Percentiles rank a stretch among this genome's conserved stretches.
phyloP scores from a whole-genome alignment of 345 rosid species.

The Gossypium stocksii region DNA sequence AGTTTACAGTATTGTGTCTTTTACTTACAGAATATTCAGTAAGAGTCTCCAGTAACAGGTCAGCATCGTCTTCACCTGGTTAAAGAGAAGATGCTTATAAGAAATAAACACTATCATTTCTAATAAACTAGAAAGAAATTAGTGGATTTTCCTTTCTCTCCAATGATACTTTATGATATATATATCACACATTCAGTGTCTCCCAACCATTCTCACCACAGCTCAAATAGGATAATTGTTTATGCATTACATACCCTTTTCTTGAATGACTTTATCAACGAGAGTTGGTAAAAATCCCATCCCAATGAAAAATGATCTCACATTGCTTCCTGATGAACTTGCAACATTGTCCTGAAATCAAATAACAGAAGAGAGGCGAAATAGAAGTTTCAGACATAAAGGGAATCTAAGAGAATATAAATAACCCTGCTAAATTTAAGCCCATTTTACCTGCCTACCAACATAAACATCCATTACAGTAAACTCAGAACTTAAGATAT shows the following conservation, averaged over 20 bases:
- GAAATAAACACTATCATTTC: neutral
- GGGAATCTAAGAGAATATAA: neutral
- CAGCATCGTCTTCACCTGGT: slow-evolving; percentile 65
- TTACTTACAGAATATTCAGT: slow-evolving; percentile 45
- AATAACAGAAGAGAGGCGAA: slow-evolving; percentile 7
- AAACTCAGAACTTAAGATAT: neutral
- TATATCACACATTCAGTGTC: neutral
- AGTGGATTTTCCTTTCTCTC: neutral
- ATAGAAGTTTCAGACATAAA: neutral
- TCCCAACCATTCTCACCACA: neutral
- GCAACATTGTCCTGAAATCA: slow-evolving; percentile 57
- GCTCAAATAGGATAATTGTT: neutral
- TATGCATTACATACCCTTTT: slow-evolving; percentile 51
- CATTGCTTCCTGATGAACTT: slow-evolving; percentile 71
- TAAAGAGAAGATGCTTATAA: slow-evolving; percentile 21
- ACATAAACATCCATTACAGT: neutral
- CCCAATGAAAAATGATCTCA: slow-evolving; percentile 55
- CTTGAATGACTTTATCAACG: slow-evolving; percentile 64
- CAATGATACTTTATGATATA: neutral
- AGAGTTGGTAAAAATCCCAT: slow-evolving; percentile 78
- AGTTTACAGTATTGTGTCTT: neutral
- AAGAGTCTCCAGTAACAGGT: slow-evolving; percentile 68
- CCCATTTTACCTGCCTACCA: neutral
- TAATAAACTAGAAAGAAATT: neutral
- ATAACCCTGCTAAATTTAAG: neutral